These are phyloP conservation scores for Taiozyma onychis DNA, from an alignment of 1,139 yeast species.

Conservation along the genomic window DNA sequence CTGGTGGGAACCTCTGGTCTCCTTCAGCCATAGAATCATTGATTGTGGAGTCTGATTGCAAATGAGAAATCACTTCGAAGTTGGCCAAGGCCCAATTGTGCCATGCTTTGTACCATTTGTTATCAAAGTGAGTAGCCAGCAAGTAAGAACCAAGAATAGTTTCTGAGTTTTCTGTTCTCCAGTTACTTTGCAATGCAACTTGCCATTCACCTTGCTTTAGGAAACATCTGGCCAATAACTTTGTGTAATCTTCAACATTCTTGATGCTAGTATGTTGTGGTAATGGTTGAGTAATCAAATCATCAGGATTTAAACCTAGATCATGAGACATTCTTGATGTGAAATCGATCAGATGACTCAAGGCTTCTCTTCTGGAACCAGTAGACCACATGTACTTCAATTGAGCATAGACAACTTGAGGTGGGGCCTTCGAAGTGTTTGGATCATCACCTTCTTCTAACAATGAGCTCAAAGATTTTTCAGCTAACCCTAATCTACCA, in stretches of 20 bases:
- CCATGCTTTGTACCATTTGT: constrained; percentile 97
- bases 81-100: constrained; percentile 99
- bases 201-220: constrained; percentile 99
- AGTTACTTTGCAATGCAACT: constrained; percentile 66
- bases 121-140: constrained; percentile 91
- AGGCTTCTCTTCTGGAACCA: constrained; percentile 83
- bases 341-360: constrained; percentile 80
- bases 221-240: constrained; percentile 85
- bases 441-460: constrained; percentile 50
- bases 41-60: constrained; percentile 36
- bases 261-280: constrained; percentile 74
- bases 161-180: constrained; percentile 65
- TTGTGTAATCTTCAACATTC: constrained; percentile 81
- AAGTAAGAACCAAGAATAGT: constrained; percentile 87
- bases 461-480: constrained; percentile 76
- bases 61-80: constrained; percentile 82
- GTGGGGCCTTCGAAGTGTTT: constrained; percentile 78
- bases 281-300: constrained; percentile 81
- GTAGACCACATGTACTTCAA: constrained; percentile 96
- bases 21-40: constrained; percentile 27
- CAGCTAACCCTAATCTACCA: constrained; percentile 88
- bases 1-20: constrained; percentile 39
- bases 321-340: constrained; percentile 89
- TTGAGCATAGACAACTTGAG: constrained; percentile 96
- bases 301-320: constrained; percentile 73